A percentile compares a stretch with the other conserved stretches of the same genome.
These are phyloP conservation scores for Blastocystis sp. DNA, from an alignment of 352 stramenopile genomes.

Conservation along the genomic window DNA sequence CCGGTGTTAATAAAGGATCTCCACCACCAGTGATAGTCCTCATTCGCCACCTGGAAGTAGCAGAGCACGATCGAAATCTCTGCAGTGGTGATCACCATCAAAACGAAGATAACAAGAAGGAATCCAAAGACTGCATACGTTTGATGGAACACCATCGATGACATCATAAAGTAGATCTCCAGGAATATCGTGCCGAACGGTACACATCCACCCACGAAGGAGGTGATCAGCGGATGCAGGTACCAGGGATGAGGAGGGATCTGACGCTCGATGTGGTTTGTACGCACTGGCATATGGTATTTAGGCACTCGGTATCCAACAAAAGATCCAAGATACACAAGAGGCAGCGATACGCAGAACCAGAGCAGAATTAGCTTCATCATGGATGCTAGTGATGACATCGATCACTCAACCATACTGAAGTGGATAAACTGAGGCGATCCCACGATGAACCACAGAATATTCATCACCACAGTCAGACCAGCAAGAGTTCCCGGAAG, in stretches of 20 bases:
- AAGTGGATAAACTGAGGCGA: constrained; percentile 59
- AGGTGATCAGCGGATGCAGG: constrained; percentile 83
- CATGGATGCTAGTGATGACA: constrained; percentile 90
- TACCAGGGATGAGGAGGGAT: constrained; percentile 88
- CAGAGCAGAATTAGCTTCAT: constrained; percentile 91
- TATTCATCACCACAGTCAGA: constrained; percentile 91
- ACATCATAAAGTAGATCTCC: constrained; percentile 99
- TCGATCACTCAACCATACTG: constrained; percentile 70
- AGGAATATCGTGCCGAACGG: constrained; percentile 99
- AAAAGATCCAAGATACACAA: constrained; percentile 95
- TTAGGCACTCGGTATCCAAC: constrained; percentile 78
- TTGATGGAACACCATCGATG: constrained; percentile 93
- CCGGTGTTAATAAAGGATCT: constrained; percentile 89
- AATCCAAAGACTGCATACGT: constrained; percentile 99
- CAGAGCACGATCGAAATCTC: constrained; percentile 98
- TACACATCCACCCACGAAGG: constrained; percentile 90
- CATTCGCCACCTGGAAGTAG: constrained; percentile 97
- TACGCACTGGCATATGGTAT: constrained; percentile 70
- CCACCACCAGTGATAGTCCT: constrained; percentile 96
- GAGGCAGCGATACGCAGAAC: constrained; percentile 92
- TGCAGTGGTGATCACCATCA: constrained; percentile 91
- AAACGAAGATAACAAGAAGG: constrained; percentile 93
- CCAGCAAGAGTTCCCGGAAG: constrained; percentile 85
- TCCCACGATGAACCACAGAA: constrained; percentile 71
- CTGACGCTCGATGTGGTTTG: constrained; percentile 75